A percentile compares a stretch with the other conserved stretches of the same genome.
Conservation (phyloP, 108 stramenopile genomes). For the Craspedostauros australis region DNA sequence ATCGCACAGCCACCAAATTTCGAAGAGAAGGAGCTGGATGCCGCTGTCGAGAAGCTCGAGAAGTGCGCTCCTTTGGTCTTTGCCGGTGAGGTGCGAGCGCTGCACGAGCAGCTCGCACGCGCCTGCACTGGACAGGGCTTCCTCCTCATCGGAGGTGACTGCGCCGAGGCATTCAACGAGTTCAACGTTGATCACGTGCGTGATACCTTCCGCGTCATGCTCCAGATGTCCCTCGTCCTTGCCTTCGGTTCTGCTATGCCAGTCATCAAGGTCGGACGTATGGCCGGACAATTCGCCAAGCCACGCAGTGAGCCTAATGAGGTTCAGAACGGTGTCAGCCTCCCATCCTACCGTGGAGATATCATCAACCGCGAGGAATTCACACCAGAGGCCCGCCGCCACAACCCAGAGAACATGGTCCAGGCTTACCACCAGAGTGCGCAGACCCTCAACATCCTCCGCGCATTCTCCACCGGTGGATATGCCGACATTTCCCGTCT, state of each 20-base stretch:
- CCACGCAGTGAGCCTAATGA: slow-evolving; percentile 92
- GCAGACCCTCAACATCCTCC: slow-evolving; percentile 94
- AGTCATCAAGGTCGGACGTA: slow-evolving; percentile 94
- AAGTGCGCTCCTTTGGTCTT: slow-evolving; percentile 81
- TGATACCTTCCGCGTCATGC: slow-evolving; percentile 88
- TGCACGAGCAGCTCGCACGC: slow-evolving; percentile 88
- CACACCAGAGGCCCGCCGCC: slow-evolving; percentile 83
- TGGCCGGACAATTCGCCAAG: slow-evolving; percentile 98
- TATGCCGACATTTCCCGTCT: slow-evolving; percentile 93
- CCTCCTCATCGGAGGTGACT: slow-evolving; percentile 98
- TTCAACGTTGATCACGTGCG: slow-evolving; percentile 93
- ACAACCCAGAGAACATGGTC: slow-evolving; percentile 79
- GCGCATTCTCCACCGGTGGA: slow-evolving; percentile 94
- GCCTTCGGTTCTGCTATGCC: slow-evolving; percentile 95
- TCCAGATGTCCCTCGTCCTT: slow-evolving; percentile 93
- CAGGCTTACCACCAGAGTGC: slow-evolving; percentile 90
- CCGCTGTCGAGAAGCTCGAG: slow-evolving; percentile 42
- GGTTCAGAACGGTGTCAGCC: slow-evolving; percentile 66
- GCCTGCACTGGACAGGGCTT: slow-evolving; percentile 94
- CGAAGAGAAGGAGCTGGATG: slow-evolving; percentile 56
- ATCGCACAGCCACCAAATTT: slow-evolving; percentile 82
- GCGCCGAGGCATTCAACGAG: slow-evolving; percentile 93
- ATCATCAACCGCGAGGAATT: slow-evolving; percentile 94
- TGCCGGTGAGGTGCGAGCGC: slow-evolving; percentile 85
- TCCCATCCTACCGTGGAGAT: slow-evolving; percentile 95